Evolutionary conservation across 176 grass and related monocot genomes (phyloP), one percentile per base, ranked within the genome.

Genomic region (Luzula sylvatica): DNA sequence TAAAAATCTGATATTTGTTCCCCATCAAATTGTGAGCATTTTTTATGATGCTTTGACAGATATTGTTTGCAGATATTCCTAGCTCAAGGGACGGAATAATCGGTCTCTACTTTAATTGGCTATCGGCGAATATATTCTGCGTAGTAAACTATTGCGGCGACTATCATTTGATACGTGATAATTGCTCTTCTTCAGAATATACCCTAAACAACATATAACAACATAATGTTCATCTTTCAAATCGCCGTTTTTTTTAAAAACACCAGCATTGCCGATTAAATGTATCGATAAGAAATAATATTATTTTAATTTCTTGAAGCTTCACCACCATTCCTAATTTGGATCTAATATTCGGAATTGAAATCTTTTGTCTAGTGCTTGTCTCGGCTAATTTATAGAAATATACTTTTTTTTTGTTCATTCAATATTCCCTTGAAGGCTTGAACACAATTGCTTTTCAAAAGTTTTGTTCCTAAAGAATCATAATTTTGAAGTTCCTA

Each of bases 301-400:
- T n/a, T n/a, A n/a, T n/a, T n/a, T n/a, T n/a, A n/a, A n/a, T n/a
- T n/a, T n/a, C n/a, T n/a, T n/a, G n/a, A n/a, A n/a, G n/a, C n/a
- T n/a, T n/a, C n/a, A n/a, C n/a, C n/a, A n/a, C n/a, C 55, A 67
- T 87, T 87, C 78, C 60, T 71, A 78, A 87, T 87, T 82, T 87
- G 83, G 58, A 78, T 87, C 83, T 72, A 87, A 78, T 87, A 50
- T 71, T 44, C 70, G 62, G 77, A 75, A 78, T 78, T 75, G 65
- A 70, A 53, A 46, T 78, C 59, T 63, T 63, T 46, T 28, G 26
- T 44, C 3, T 13, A 60, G 58, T 67, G 56, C 59, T 73, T 77
- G 56, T 45, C 29, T 66, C 43, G 29, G 25, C 53, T 67, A 41
- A 60, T 78, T 74, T 67, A 70, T 71, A 59, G 42, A 29, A 70